Evolutionary conservation across 306 rosid genomes (phyloP).

Genomic region (Acmispon strigosus): DNA sequence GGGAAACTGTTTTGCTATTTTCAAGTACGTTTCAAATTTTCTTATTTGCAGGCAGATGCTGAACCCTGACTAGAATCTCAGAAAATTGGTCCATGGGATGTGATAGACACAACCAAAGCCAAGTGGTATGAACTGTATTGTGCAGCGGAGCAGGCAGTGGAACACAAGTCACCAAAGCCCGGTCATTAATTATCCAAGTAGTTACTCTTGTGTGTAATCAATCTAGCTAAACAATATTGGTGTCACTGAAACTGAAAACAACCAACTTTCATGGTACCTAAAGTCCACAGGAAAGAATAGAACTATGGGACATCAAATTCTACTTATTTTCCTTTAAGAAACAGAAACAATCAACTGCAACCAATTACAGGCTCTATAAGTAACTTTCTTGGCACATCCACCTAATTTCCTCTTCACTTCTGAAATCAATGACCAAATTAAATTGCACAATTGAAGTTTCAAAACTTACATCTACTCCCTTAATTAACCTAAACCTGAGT

Average conservation of each 20-base stretch:
- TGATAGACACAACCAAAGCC: too few relatives aligned
- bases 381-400: conserved; percentile 29
- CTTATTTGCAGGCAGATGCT: too few relatives aligned
- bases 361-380: conserved; percentile 49
- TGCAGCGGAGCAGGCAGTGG: neutral
- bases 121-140: too few relatives aligned
- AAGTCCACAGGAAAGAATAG: conserved; percentile 8
- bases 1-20: too few relatives aligned
- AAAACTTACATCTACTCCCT: conserved; percentile 32
- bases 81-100: too few relatives aligned
- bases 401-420: conserved; percentile 43
- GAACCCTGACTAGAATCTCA: too few relatives aligned
- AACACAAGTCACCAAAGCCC: neutral
- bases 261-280: neutral
- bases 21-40: too few relatives aligned
- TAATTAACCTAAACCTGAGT: conserved; percentile 82
- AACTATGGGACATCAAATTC: conserved; percentile 26
- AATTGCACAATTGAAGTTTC: conserved; percentile 26
- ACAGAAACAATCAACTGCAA: conserved; percentile 41
- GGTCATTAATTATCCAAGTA: conserved; percentile 15
- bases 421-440: conserved; percentile 39
- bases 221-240: conserved; percentile 18
- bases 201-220: neutral
- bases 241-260: neutral
- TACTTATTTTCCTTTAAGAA: conserved; percentile 32